Evolutionary conservation across 257 asterid genomes (phyloP).

Genomic region (Salvia miltiorrhiza): DNA sequence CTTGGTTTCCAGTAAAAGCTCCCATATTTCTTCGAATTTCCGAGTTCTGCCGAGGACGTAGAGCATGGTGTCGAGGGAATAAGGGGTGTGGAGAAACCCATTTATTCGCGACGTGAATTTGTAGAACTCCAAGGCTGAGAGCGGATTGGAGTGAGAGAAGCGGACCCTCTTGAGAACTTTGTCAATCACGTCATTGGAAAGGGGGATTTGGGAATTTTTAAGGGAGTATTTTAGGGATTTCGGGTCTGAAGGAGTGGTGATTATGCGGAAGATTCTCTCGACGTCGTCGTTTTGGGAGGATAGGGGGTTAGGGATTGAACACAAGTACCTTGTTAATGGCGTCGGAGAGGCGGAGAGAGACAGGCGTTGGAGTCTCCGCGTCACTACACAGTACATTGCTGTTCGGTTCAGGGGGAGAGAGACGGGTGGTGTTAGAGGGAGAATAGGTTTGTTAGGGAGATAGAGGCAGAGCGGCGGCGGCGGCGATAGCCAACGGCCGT

Average conservation of each 20-base stretch:
- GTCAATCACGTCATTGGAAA: slow-evolving; percentile 66
- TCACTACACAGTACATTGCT: slow-evolving; percentile 16
- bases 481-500: too few relatives aligned
- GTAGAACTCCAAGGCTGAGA: slow-evolving; percentile 64
- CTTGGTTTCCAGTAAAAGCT: slow-evolving; percentile 58
- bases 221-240: slow-evolving; percentile 48
- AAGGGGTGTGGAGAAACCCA: slow-evolving; percentile 62
- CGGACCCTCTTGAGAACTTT: slow-evolving; percentile 75
- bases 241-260: slow-evolving; percentile 54
- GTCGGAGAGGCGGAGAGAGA: slow-evolving; percentile 11
- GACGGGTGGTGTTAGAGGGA: too few relatives aligned
- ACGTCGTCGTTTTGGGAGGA: slow-evolving; percentile 36
- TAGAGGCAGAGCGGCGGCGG: too few relatives aligned
- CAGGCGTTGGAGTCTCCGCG: slow-evolving; percentile 17
- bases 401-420: too few relatives aligned
- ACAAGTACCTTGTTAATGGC: slow-evolving; percentile 23
- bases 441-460: too few relatives aligned
- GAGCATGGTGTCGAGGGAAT: slow-evolving; percentile 69
- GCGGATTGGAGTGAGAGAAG: slow-evolving; percentile 80
- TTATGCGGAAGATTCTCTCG: slow-evolving; percentile 45
- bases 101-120: slow-evolving; percentile 40
- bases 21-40: slow-evolving; percentile 66
- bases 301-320: slow-evolving; percentile 25
- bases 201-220: slow-evolving; percentile 41
- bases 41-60: slow-evolving; percentile 77